These are phyloP conservation scores for Hypoxylon sp. DNA, from an alignment of 2,329 filamentous ascomycete genomes.

Conservation along the genomic window DNA sequence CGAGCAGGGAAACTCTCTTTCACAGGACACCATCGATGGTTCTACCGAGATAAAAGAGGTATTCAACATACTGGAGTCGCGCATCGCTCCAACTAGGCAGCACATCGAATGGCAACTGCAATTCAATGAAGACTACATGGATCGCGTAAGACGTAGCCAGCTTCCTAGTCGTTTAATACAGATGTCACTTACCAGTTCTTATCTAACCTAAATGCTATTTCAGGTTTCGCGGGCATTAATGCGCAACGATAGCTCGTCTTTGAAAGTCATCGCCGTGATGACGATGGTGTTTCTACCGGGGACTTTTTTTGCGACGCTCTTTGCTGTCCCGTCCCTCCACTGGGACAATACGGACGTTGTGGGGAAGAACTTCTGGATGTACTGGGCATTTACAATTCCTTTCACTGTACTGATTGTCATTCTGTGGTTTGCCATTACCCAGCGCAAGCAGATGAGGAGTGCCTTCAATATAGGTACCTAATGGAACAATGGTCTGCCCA, in stretches of 20 bases:
- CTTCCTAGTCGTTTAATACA: neutral
- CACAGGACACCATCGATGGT: neutral
- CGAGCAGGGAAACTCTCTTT: neutral
- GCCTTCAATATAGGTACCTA: neutral
- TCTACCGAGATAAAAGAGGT: constrained; percentile 15
- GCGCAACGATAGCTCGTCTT: constrained; percentile 31
- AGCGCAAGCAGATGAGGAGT: constrained; percentile 23
- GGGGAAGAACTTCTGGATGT: constrained; percentile 54
- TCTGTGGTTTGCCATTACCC: constrained; percentile 42
- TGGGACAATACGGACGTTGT: constrained; percentile 34
- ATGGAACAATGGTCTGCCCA: constrained; percentile 2
- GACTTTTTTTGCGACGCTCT: constrained; percentile 50
- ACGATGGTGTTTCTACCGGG: constrained; percentile 50
- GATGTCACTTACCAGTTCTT: neutral
- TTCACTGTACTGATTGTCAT: constrained; percentile 48
- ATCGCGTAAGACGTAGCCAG: constrained; percentile 11
- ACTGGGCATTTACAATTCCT: constrained; percentile 66
- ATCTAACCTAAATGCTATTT: neutral
- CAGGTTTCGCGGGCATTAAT: constrained; percentile 24
- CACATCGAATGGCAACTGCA: constrained; percentile 19
- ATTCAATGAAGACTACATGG: constrained; percentile 14
- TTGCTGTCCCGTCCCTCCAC: constrained; percentile 46
- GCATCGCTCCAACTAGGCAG: neutral
- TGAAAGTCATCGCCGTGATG: constrained; percentile 42
- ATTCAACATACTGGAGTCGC: constrained; percentile 11